Percentiles rank a stretch among this genome's conserved stretches.
These are phyloP conservation scores for Pestalotiopsis sp. DNA, from an alignment of 2,329 filamentous ascomycete species.

Conservation along the genomic window DNA sequence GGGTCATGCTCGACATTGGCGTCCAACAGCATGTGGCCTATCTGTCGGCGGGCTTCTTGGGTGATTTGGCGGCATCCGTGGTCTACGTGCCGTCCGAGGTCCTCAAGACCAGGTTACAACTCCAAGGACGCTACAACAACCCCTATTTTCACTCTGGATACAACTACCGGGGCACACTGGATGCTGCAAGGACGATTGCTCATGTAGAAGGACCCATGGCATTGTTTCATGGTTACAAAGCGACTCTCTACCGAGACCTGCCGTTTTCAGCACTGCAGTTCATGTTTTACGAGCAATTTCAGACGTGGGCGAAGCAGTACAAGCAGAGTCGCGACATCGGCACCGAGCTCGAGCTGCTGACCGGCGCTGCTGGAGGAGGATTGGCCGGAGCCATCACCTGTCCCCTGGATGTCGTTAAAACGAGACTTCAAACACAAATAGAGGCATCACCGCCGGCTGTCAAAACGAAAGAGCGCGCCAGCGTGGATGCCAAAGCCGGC, in stretches of 20 bases:
- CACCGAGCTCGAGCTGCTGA: constrained; percentile 80
- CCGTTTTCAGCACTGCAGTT: constrained; percentile 97
- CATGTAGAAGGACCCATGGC: constrained; percentile 80
- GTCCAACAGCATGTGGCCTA: constrained; percentile 84
- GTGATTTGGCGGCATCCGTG: constrained; percentile 87
- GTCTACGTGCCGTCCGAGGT: constrained; percentile 98
- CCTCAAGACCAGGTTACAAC: constrained; percentile 92
- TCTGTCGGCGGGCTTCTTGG: constrained; percentile 88
- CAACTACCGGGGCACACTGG: constrained; percentile 85
- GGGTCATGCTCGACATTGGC: constrained; percentile 82
- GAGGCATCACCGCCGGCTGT: constrained; percentile 37
- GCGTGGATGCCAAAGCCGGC: constrained; percentile 25
- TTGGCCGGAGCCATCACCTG: constrained; percentile 94
- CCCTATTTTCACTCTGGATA: constrained; percentile 92
- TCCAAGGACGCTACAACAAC: constrained; percentile 95
- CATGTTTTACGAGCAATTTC: constrained; percentile 96
- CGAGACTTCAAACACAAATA: constrained; percentile 90
- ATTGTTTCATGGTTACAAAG: constrained; percentile 96
- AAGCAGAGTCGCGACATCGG: constrained; percentile 84
- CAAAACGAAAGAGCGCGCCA: constrained; percentile 26
- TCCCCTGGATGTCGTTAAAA: constrained; percentile 93
- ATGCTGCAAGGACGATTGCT: constrained; percentile 85
- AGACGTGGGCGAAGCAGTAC: constrained; percentile 77
- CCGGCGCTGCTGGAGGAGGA: constrained; percentile 86
- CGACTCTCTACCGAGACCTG: constrained; percentile 89